Evolutionary conservation across 768 basidiomycete genomes (phyloP).

Genomic region (Ramaria rubella): DNA sequence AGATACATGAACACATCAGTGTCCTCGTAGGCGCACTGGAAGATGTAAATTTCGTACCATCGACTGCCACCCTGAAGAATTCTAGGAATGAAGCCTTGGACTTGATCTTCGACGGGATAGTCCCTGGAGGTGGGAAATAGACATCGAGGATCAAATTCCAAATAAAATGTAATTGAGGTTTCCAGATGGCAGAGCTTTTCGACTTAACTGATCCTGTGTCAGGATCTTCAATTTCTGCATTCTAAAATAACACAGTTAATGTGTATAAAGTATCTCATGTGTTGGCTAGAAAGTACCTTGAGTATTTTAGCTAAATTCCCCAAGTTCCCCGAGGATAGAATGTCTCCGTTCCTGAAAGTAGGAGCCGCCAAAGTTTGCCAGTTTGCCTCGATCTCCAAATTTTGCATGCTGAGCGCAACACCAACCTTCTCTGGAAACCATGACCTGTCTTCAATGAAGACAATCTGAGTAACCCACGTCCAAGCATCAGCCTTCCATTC

Average conservation of each 20-base stretch:
- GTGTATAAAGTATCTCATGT: conserved; percentile 12
- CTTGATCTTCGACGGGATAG: conserved; percentile 16
- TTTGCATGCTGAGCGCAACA: conserved; percentile 64
- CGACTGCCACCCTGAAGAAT: conserved; percentile 86
- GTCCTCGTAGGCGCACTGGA: background rate
- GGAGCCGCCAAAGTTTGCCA: conserved; percentile 66
- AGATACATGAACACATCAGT: background rate
- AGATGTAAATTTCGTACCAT: conserved; percentile 50
- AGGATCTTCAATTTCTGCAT: conserved; percentile 44
- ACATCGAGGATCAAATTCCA: conserved; percentile 81
- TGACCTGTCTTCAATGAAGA: conserved; percentile 44
- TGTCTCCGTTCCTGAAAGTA: conserved; percentile 65
- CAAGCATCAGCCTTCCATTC: conserved; percentile 68
- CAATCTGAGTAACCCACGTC: conserved; percentile 37
- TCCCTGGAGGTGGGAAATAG: conserved; percentile 49
- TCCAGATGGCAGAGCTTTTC: conserved; percentile 57
- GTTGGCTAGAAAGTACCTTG: conserved; percentile 46
- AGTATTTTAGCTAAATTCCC: conserved; percentile 64
- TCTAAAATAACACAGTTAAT: conserved; percentile 28
- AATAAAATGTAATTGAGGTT: conserved; percentile 84
- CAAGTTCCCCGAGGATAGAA: conserved; percentile 73
- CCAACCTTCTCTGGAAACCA: conserved; percentile 94
- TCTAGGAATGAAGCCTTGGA: conserved; percentile 71
- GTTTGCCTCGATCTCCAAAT: conserved; percentile 48
- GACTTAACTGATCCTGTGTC: conserved; percentile 44